A percentile compares a stretch with the other conserved stretches of the same genome.
These are phyloP conservation scores for Serendipita sp. DNA, from an alignment of 768 basidiomycete species.

Conservation along the genomic window DNA sequence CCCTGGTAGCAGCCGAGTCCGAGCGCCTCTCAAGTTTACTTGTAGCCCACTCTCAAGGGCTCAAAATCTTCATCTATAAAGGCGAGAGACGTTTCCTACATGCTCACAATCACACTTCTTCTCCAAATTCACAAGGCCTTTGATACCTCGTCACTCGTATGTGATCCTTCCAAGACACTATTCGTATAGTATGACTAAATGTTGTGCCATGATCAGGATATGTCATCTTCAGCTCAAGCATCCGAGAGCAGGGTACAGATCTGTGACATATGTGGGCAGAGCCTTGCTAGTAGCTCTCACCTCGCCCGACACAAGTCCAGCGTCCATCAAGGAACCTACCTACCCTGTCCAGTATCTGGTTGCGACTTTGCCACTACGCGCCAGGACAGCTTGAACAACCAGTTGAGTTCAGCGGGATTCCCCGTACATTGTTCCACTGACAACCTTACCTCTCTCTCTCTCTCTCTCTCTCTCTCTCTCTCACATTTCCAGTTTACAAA, in stretches of 20 bases:
- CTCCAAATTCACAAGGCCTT: no score
- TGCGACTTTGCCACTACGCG: not conserved
- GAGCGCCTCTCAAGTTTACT: no score
- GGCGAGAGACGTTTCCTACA: no score
- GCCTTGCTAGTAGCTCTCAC: not conserved
- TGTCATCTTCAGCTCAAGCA: not conserved
- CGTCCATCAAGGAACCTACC: not conserved
- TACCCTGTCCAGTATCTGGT: not conserved
- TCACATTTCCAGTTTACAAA: not conserved
- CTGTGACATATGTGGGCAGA: not conserved
- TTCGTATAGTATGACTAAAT: no score
- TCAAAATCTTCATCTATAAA: no score
- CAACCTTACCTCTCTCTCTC: not conserved
- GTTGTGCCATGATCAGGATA: no score
- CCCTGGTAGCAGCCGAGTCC: no score
- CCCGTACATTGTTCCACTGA: not conserved
- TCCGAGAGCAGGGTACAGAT: not conserved
- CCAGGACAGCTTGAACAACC: constrained; percentile 5
- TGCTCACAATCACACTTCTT: no score
- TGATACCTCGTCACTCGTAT: no score
- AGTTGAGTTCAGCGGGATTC: not conserved
- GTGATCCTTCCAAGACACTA: no score
- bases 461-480: no score
- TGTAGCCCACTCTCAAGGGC: no score
- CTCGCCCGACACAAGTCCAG: not conserved